Evolutionary conservation across 2,329 filamentous ascomycete species (phyloP), one percentile per base, ranked within the genome.

Genomic region (Microsporum ferrugineum): DNA sequence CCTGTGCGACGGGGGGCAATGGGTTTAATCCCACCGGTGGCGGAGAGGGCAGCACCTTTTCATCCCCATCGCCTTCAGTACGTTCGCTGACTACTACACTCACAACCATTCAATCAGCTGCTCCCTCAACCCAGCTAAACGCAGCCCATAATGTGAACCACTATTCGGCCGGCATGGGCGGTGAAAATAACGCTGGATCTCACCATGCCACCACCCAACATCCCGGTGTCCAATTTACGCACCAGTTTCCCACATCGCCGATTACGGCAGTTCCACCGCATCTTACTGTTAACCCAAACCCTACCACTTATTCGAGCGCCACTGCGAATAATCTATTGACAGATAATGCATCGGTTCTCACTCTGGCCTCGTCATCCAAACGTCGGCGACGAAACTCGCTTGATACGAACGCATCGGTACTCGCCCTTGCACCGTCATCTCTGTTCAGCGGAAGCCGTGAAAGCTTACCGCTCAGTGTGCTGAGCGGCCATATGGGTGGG

Each of bases 11-110:
- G 5, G 77, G 81, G 1, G 85, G 83, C 33, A 85, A 84, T 57
- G 87, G 84, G 7, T 70, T 87, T 56, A 86, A 88, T 60, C 77
- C 75, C 3, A 83, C 82, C 57, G 82, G 85, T 62, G 84, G 88
- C 66, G 89, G 89, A 61, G 87, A 79, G 66, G 79, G 80, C 51
- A 86, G 83, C 73, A 86, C 82, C 5, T 86, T 86, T 68, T 85
- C 83, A 31, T 86, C 84, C 2, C 83, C 84, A 12, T 81, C 82
- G 51, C 82, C 83, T 31, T 86, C 84, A n/a, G 79, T 84, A 60
- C 83, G 81, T 63, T 86, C 83, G 12, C 77, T 87, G 66, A 83
- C 84, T 3, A 87, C 84, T 2, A 86, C 84, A 4, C 72, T 87
- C 65, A 86, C 84, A 0, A 87, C 84, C 0, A 84, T 86, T 45